Percentiles rank a stretch among this genome's conserved stretches.
Conservation (phyloP, 2,329 filamentous ascomycete genomes). For the Saccharata proteae region DNA sequence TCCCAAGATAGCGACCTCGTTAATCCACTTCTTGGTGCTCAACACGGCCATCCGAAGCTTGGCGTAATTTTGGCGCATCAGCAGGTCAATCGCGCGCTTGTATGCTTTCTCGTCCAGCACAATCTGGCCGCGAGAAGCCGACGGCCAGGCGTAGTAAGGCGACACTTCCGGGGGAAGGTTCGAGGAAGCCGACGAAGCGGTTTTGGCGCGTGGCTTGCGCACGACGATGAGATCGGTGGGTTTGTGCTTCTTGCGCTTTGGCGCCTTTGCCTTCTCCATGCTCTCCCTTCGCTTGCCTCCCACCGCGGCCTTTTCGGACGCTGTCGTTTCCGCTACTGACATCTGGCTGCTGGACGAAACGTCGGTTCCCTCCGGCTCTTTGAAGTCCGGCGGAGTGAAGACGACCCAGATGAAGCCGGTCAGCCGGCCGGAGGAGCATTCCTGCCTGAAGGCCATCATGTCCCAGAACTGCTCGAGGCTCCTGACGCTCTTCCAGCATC, state of each 20-base stretch:
- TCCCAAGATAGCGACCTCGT: slow-evolving; percentile 43
- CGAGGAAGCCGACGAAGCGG: slow-evolving; percentile 23
- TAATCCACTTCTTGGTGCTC: slow-evolving; percentile 59
- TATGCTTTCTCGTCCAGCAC: slow-evolving; percentile 54
- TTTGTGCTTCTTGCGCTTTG: slow-evolving; percentile 21
- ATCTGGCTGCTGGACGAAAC: background rate
- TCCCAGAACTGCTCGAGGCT: slow-evolving; percentile 95
- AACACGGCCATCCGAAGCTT: slow-evolving; percentile 48
- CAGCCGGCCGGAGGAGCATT: slow-evolving; percentile 82
- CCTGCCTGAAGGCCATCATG: slow-evolving; percentile 91
- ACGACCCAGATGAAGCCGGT: slow-evolving; percentile 95
- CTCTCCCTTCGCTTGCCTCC: slow-evolving; percentile 1
- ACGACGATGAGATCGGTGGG: slow-evolving; percentile 50
- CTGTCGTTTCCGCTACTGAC: slow-evolving; percentile 12
- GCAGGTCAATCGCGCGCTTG: slow-evolving; percentile 53
- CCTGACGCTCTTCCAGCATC: slow-evolving; percentile 72
- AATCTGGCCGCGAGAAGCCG: slow-evolving; percentile 48
- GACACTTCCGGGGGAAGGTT: slow-evolving; percentile 42
- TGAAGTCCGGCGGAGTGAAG: slow-evolving; percentile 48
- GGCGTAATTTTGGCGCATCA: slow-evolving; percentile 64
- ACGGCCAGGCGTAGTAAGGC: slow-evolving; percentile 55
- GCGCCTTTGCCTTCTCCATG: slow-evolving; percentile 13
- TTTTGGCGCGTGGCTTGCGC: slow-evolving; percentile 55
- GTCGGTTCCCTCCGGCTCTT: slow-evolving; percentile 9
- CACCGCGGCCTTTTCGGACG: no score